Evolutionary conservation across 495 filamentous ascomycete species (phyloP).

Genomic region (Lasiosphaeris hirsuta): DNA sequence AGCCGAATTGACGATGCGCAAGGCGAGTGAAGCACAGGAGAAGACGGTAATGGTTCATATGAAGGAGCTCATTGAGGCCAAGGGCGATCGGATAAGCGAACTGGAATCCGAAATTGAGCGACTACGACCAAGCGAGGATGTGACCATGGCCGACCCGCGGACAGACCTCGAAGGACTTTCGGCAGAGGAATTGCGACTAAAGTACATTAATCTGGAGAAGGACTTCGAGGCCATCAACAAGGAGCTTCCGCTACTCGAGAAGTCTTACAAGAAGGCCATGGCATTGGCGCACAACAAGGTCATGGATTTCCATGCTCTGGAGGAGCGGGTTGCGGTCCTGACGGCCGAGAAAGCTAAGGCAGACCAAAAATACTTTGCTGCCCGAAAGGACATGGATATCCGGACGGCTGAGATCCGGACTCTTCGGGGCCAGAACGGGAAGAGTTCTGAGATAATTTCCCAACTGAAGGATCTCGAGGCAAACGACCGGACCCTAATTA

Average conservation of each 20-base stretch:
- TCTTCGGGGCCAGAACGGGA: slow-evolving; percentile 74
- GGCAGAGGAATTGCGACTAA: slow-evolving; percentile 66
- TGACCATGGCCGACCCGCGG: slow-evolving; percentile 40
- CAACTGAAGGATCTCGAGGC: slow-evolving; percentile 87
- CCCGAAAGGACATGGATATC: slow-evolving; percentile 88
- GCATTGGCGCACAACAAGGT: slow-evolving; percentile 83
- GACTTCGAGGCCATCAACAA: slow-evolving; percentile 80
- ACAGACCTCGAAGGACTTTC: slow-evolving; percentile 51
- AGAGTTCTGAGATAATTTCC: slow-evolving; percentile 89
- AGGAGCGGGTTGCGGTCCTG: slow-evolving; percentile 73
- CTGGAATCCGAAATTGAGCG: slow-evolving; percentile 80
- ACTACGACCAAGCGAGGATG: slow-evolving; percentile 50
- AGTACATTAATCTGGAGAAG: slow-evolving; percentile 67
- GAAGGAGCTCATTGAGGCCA: slow-evolving; percentile 72
- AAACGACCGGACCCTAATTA: slow-evolving; percentile 56
- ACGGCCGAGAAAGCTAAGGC: slow-evolving; percentile 90
- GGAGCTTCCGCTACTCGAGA: slow-evolving; percentile 82
- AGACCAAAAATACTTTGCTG: slow-evolving; percentile 94
- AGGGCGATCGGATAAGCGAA: slow-evolving; percentile 69
- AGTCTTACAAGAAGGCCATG: slow-evolving; percentile 81
- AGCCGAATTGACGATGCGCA: slow-evolving; percentile 77
- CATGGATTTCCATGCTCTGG: slow-evolving; percentile 64
- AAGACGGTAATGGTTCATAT: slow-evolving; percentile 62
- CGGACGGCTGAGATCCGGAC: slow-evolving; percentile 72
- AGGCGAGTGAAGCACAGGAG: slow-evolving; percentile 73